Conservation (phyloP, 73 alveolate species). For the Paraurostyla sp. region DNA sequence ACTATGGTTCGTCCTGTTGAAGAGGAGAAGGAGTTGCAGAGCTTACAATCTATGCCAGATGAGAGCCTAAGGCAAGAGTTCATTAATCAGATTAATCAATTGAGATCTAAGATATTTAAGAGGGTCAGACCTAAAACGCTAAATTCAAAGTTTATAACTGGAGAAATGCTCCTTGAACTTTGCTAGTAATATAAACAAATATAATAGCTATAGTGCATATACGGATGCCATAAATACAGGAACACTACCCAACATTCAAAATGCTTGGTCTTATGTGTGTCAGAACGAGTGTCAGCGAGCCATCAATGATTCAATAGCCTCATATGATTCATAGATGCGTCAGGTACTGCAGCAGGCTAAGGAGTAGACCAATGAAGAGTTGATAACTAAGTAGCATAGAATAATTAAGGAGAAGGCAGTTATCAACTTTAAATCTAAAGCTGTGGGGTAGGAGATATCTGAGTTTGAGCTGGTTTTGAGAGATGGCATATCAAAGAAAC, state of each 20-base stretch:
- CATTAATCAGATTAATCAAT: conserved; percentile 79
- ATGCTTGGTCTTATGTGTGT: conserved; percentile 97
- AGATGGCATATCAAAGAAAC: conserved; percentile 61
- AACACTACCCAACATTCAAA: conserved; percentile 94
- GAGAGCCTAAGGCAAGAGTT: conserved; percentile 92
- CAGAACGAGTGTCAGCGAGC: conserved; percentile 92
- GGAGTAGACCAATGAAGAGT: background rate
- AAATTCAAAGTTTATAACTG: conserved; percentile 90
- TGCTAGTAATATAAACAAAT: conserved; percentile 54
- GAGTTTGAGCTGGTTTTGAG: conserved; percentile 46
- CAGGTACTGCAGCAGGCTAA: background rate
- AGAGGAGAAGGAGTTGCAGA: conserved; percentile 92
- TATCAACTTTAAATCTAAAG: conserved; percentile 35
- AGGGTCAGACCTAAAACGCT: conserved; percentile 92
- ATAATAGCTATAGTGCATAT: conserved; percentile 68
- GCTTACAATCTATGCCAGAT: conserved; percentile 76
- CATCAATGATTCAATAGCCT: conserved; percentile 46
- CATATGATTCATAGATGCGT: conserved; percentile 27
- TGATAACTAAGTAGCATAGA: conserved; percentile 39
- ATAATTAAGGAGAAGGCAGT: conserved; percentile 29
- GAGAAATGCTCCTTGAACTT: conserved; percentile 94
- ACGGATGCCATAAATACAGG: conserved; percentile 96
- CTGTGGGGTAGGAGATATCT: conserved; percentile 31
- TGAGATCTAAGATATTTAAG: conserved; percentile 92
- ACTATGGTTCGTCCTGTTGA: conserved; percentile 97